These are phyloP conservation scores for Hanseniaspora uvarum DNA, from an alignment of 1,139 yeast species.

Conservation along the genomic window DNA sequence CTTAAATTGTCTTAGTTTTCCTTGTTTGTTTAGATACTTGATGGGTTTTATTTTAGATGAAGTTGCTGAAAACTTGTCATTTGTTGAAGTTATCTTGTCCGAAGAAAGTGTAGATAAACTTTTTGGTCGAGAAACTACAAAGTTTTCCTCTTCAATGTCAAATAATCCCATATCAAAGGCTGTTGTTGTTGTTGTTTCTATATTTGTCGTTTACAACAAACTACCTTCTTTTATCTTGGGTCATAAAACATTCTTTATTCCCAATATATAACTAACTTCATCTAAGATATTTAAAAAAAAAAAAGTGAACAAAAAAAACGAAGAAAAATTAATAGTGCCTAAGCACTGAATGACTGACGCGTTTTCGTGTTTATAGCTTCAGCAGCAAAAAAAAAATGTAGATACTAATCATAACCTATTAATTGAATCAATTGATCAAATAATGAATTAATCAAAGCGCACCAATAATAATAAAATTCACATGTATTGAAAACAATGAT, in stretches of 20 bases:
- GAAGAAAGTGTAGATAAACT: not conserved
- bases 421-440: too few relatives aligned
- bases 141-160: not conserved
- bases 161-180: conserved; percentile 2
- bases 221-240: too few relatives aligned
- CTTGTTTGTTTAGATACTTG: not conserved
- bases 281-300: too few relatives aligned
- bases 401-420: not conserved
- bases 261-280: too few relatives aligned
- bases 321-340: not conserved
- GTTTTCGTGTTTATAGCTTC: not conserved
- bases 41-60: not conserved
- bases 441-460: too few relatives aligned
- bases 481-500: too few relatives aligned
- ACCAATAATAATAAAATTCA: too few relatives aligned
- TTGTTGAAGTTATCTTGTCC: not conserved
- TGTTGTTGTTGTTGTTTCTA: too few relatives aligned
- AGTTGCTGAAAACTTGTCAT: not conserved
- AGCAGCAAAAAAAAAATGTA: not conserved
- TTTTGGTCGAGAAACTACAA: not conserved
- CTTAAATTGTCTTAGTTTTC: not conserved
- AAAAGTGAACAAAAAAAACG: not conserved
- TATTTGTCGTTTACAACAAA: too few relatives aligned
- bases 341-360: not conserved
- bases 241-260: too few relatives aligned